phyloP scores from a whole-genome alignment of 2,329 filamentous ascomycete genomes.

The Diaporthe caulivora region DNA sequence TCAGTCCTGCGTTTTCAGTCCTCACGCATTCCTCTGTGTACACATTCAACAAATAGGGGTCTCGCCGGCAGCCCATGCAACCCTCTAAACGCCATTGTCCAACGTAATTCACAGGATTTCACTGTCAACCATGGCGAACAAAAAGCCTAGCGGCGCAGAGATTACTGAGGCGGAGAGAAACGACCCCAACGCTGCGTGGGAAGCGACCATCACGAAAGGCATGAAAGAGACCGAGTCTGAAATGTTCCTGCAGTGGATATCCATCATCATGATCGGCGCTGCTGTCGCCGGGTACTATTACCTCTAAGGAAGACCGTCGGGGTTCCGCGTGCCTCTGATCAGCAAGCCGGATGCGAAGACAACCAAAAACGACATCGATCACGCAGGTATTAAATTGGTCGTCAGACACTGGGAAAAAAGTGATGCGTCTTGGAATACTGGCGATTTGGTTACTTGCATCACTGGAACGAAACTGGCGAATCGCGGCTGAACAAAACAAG shows the following conservation, averaged over 20 bases:
- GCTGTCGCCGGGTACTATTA: constrained; percentile 35
- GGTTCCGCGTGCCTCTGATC: background rate
- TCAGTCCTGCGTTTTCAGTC: background rate
- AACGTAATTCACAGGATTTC: background rate
- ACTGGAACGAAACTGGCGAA: fast-evolving
- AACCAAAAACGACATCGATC: background rate
- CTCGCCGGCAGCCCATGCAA: background rate
- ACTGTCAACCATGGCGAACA: constrained; percentile 19
- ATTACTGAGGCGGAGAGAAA: constrained; percentile 36
- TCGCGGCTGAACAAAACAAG: too few relatives aligned
- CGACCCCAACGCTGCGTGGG: constrained; percentile 35
- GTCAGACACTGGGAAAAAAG: background rate
- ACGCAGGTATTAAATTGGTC: too few relatives aligned
- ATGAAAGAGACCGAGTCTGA: constrained; percentile 39
- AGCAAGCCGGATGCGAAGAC: background rate
- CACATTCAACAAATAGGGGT: background rate
- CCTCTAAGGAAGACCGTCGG: background rate
- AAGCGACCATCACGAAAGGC: constrained; percentile 37
- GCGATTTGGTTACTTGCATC: background rate
- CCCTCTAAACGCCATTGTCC: background rate
- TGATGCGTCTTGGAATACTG: too few relatives aligned
- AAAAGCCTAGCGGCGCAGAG: constrained; percentile 30
- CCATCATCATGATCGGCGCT: constrained; percentile 34
- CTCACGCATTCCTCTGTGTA: too few relatives aligned
- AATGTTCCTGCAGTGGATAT: constrained; percentile 39